Evolutionary conservation across 192 early-diverging fungal genomes (phyloP), one percentile per base, ranked within the genome.

Genomic region (Umbelopsis isabellina): DNA sequence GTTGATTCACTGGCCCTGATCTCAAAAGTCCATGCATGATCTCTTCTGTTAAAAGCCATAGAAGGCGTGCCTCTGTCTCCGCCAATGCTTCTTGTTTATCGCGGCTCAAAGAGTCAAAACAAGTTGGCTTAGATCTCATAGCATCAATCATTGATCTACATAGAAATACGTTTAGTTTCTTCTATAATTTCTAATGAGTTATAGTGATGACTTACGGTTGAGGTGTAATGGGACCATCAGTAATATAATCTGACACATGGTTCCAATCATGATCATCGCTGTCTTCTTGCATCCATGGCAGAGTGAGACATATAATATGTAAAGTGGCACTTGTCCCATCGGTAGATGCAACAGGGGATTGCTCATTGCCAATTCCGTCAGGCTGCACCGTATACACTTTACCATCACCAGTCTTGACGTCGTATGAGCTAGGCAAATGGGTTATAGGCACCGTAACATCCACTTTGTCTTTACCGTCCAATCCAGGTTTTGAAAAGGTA

Each of bases 291-390:
- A 79, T 46, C 50, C 65, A 48, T 3, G 90, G 86, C n/a, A 93
- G 75, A 2, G 90, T 89, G 22, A 91, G 67, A 64, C 90, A 86
- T 0, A 87, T 76, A 5, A 94, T 52, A 68, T 86, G 91, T 10
- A 94, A 77, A 15, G 83, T 87, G 8, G 89, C 92, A 4, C 78
- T 76, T 4, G 90, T 92, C 1, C 87, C 90, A 74, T 94, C 90
- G 13, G 74, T 75, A 49, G 88, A 91, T 37, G 82, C 87, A 1
- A 92, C 80, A 15, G 91, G 91, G 18, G 84, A 88, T 7, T 68
- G 70, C 2, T 84, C 80, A 5, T 84, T 85, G 16, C 92, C 91
- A 50, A 93, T 86, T 21, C 52, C 72, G 20, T 75, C 73, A 10
- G 92, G 89, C 23, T 87, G 85, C 53, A 88, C 89, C 61, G 90